Conservation (phyloP, 306 rosid species). For the Cicer judaicum region DNA sequence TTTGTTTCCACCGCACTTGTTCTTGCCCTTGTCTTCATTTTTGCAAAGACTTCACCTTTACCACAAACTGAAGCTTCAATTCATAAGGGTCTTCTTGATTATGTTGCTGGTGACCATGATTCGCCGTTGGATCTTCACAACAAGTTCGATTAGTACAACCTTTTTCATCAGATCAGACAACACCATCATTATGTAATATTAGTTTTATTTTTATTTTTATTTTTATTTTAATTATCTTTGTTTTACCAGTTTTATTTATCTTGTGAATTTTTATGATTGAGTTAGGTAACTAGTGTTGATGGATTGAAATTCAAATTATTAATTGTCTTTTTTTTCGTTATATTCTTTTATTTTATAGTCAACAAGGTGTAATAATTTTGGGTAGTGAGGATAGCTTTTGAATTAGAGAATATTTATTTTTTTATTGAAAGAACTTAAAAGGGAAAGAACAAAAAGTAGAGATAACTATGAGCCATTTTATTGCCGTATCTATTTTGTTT, state of each 20-base stretch:
- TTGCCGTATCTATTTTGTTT: too few species aligned
- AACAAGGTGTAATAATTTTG: not conserved
- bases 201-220: too few species aligned
- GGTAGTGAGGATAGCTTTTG: not conserved
- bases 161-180: not conserved
- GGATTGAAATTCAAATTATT: too few species aligned
- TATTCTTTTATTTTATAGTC: too few species aligned
- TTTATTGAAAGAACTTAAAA: not conserved
- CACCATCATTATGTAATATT: not conserved
- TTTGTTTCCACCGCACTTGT: constrained; percentile 81
- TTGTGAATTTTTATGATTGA: too few species aligned
- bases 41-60: constrained; percentile 59
- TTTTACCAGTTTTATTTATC: too few species aligned
- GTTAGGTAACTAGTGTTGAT: too few species aligned
- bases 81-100: constrained; percentile 68
- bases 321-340: too few species aligned
- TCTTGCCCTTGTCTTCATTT: constrained; percentile 67
- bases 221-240: too few species aligned
- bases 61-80: constrained; percentile 48
- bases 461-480: too few species aligned
- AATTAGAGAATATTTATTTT: not conserved
- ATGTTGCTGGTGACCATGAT: constrained; percentile 75
- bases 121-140: constrained; percentile 46
- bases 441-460: not conserved
- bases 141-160: constrained; percentile 47